Conservation (phyloP, 2,329 filamentous ascomycete genomes). For the Colletotrichum sp. region DNA sequence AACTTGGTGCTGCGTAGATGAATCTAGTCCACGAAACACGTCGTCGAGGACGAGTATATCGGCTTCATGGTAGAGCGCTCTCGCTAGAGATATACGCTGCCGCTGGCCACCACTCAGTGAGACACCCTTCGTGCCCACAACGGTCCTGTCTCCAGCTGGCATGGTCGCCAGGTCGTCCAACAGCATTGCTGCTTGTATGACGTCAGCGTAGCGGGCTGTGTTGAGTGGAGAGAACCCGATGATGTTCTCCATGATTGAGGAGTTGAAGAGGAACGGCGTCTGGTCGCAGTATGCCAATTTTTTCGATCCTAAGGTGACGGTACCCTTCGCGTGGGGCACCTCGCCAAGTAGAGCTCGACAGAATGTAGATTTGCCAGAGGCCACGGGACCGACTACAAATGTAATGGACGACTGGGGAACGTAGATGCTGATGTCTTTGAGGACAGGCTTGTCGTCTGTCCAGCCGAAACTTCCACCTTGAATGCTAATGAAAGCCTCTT, state of each 20-base stretch:
- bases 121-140: conserved; percentile 43
- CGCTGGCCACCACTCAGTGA: conserved; percentile 46
- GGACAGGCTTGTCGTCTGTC: conserved; percentile 19
- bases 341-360: conserved; percentile 38
- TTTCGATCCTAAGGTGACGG: not conserved
- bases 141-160: conserved; percentile 38
- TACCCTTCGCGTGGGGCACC: conserved; percentile 20
- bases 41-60: not conserved
- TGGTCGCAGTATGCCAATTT: conserved; percentile 36
- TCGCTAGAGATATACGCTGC: conserved; percentile 29
- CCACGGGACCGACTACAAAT: conserved; percentile 41
- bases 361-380: conserved; percentile 41
- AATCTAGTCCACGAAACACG: not conserved
- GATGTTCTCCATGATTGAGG: conserved; percentile 40
- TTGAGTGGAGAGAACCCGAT: conserved; percentile 36
- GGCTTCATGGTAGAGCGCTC: not conserved
- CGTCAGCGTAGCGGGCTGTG: conserved; percentile 33
- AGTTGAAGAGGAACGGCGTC: conserved; percentile 34
- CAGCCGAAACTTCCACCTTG: conserved; percentile 26
- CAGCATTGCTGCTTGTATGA: conserved; percentile 37
- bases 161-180: conserved; percentile 32
- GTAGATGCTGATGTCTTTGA: conserved; percentile 24
- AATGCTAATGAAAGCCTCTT: not conserved
- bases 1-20: not conserved
- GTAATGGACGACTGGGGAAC: conserved; percentile 28